phyloP scores from a whole-genome alignment of 2,329 filamentous ascomycete genomes.

The Curvularia spicifera region DNA sequence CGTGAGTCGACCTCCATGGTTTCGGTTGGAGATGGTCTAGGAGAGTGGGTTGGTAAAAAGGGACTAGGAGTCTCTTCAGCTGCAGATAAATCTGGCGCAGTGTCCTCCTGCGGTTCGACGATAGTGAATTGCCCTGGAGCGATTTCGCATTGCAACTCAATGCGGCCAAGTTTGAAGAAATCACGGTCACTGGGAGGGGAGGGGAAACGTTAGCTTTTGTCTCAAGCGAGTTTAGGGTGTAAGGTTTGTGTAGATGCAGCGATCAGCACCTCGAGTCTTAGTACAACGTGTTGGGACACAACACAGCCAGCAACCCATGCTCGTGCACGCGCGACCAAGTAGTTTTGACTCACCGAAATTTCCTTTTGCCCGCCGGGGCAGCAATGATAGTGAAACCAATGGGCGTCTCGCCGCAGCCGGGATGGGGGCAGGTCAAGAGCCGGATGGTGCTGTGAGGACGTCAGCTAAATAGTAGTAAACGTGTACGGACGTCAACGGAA shows the following conservation, averaged over 20 bases:
- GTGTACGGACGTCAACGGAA: constrained; percentile 12
- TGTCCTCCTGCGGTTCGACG: constrained; percentile 38
- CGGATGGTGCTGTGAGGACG: constrained; percentile 40
- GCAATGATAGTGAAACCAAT: constrained; percentile 41
- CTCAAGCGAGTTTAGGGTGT: not conserved
- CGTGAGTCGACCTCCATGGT: constrained; percentile 44
- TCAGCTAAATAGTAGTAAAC: constrained; percentile 23
- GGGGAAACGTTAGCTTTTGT: constrained; percentile 11
- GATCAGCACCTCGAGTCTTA: not conserved
- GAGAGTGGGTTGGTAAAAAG: constrained; percentile 20
- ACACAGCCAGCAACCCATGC: not conserved
- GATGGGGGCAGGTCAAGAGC: constrained; percentile 38
- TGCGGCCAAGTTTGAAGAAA: constrained; percentile 50
- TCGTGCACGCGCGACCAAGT: not conserved
- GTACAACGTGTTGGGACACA: not conserved
- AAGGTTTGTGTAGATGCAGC: not conserved
- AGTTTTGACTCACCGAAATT: constrained; percentile 43
- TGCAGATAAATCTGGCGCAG: constrained; percentile 27
- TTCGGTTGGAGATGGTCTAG: constrained; percentile 13
- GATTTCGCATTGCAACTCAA: constrained; percentile 48
- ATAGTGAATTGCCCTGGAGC: constrained; percentile 28
- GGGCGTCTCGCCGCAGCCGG: constrained; percentile 38
- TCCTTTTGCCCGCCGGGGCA: constrained; percentile 33
- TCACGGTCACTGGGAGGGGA: constrained; percentile 40
- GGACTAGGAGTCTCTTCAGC: constrained; percentile 27